A percentile compares a stretch with the other conserved stretches of the same genome.
phyloP scores from a whole-genome alignment of 805 yeast genomes.

The Jamesozyma gamospora region DNA sequence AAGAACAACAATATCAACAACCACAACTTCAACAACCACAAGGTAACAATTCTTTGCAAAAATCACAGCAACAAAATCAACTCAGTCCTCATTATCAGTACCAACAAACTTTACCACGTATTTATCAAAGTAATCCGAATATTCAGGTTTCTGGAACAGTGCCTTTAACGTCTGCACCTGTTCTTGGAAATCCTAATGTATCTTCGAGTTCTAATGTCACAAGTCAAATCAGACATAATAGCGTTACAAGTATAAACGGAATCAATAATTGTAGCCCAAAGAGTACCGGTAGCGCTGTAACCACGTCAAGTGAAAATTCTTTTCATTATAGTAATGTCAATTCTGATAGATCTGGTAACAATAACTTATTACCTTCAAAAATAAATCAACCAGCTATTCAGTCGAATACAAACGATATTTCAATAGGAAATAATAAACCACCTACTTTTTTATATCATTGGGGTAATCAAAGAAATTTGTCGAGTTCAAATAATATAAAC shows the following conservation, averaged over 20 bases:
- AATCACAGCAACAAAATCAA: slow-evolving; percentile 1
- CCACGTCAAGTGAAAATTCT: neutral
- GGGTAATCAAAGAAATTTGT: neutral
- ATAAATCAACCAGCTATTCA: neutral
- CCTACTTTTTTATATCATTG: slow-evolving; percentile 4
- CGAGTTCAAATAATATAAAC: neutral
- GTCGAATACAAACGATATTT: neutral
- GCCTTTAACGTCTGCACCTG: slow-evolving; percentile 1
- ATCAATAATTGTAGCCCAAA: neutral
- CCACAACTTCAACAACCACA: slow-evolving; percentile 4
- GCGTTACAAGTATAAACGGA: neutral
- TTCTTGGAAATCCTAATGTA: neutral
- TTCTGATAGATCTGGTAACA: neutral
- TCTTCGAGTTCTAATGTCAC: neutral
- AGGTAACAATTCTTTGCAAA: slow-evolving; percentile 1
- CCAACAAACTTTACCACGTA: slow-evolving; percentile 2
- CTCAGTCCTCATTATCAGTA: slow-evolving; percentile 6
- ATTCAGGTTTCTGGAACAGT: neutral
- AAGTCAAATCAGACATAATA: neutral
- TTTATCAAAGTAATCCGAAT: slow-evolving; percentile 2
- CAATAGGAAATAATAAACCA: neutral
- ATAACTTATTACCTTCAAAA: slow-evolving; percentile 1
- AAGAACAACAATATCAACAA: slow-evolving; percentile 2
- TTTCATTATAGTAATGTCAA: neutral
- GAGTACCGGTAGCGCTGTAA: neutral